Evolutionary conservation across 2,329 filamentous ascomycete genomes (phyloP).

Genomic region (Pyricularia sp.): DNA sequence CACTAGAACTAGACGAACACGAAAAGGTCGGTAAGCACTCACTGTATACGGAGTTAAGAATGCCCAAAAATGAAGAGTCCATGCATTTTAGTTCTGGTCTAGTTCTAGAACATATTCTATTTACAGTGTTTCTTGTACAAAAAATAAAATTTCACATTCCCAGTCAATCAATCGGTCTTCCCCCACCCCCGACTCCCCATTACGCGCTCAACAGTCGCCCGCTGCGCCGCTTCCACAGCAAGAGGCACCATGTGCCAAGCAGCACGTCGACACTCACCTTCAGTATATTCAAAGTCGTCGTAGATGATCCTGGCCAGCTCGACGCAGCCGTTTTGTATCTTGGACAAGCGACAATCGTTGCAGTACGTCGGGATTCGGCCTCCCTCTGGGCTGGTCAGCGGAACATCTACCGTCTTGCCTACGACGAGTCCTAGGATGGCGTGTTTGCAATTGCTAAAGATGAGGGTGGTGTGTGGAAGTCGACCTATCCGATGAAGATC

Average conservation of each 20-base stretch:
- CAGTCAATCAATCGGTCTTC: neutral
- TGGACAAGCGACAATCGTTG: neutral
- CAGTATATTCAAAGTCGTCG: neutral
- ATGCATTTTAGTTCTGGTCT: no score
- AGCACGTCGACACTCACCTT: neutral
- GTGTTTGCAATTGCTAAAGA: neutral
- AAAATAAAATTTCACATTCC: no score
- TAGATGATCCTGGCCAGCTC: neutral
- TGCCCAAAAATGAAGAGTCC: no score
- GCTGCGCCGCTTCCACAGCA: neutral
- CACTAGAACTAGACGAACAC: no score
- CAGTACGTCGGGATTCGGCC: slow-evolving; percentile 1
- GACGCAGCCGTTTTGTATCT: neutral
- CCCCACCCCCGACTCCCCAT: neutral
- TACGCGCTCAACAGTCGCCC: neutral
- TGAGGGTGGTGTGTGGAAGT: neutral
- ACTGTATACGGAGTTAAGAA: no score
- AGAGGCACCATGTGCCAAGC: neutral
- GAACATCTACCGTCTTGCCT: neutral
- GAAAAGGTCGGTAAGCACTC: no score
- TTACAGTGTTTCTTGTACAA: no score
- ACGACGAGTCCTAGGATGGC: neutral
- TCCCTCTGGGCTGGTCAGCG: neutral
- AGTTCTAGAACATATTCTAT: no score
- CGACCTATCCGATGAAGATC: no score